phyloP scores from a whole-genome alignment of 176 grass and related monocot species.

The Carex scoparia region DNA sequence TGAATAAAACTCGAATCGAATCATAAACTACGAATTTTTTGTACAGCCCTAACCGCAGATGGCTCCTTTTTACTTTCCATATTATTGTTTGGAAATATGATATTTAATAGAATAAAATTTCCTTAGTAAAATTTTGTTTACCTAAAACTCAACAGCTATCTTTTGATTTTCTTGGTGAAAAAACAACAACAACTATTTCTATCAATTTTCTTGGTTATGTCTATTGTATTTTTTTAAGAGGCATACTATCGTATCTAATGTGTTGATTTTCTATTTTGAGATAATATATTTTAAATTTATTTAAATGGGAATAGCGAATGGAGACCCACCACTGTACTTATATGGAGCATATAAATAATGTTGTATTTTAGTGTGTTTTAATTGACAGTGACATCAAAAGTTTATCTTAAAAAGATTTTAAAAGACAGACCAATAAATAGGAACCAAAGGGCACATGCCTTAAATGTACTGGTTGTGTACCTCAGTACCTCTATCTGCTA shows the following conservation, averaged over 20 bases:
- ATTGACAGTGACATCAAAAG: slow-evolving; percentile 7
- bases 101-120: background rate
- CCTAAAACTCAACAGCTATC: background rate
- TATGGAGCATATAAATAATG: background rate
- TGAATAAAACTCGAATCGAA: too few species aligned
- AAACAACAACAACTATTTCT: background rate
- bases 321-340: slow-evolving; percentile 17
- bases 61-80: background rate
- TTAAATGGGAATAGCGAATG: background rate
- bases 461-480: background rate
- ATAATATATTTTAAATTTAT: background rate
- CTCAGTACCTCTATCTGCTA: background rate
- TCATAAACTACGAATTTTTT: too few species aligned
- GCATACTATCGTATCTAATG: background rate
- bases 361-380: background rate
- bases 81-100: background rate
- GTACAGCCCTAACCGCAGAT: background rate
- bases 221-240: background rate
- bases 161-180: background rate
- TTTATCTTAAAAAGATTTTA: background rate
- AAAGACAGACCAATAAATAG: background rate
- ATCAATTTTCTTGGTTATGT: background rate
- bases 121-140: background rate
- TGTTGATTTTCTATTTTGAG: background rate
- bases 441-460: background rate